Base-by-base conservation (phyloP, 148 eudicot species). In the Selenicereus undatus region DNA sequence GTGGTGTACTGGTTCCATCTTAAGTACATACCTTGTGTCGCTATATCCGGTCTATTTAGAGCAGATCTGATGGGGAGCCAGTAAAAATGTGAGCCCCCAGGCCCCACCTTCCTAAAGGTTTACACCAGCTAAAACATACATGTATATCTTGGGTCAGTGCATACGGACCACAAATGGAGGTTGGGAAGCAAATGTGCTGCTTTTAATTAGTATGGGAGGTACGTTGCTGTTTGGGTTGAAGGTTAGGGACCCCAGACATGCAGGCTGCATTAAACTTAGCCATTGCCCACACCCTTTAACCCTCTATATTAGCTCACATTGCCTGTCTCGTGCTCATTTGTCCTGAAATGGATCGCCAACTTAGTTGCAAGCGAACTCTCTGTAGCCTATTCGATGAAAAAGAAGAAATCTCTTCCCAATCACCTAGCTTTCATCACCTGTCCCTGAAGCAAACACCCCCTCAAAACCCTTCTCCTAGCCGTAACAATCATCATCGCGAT, bases 381-480 rank as follows among this genome's bases (percentile, higher is more conserved):
- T 78, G 74, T 35, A 60, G 14, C 74, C 66, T 73, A 52, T 45
- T 82, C 48, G 48, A 81, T 35, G 79, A 69, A 35, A 74, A 81
- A 68, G 36, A 77, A 27, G 62, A 81, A 32, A 58, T 64, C 68
- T n/a, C 68, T 2, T 22, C 54, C 14, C 42, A 75, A 30, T 42
- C 83, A 16, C 83, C 79, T 14, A 81, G 83, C n/a, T 81, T 81
- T 52, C 79, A 81, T 56, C 75, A 76, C 76, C 50, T 71, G 42
- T 29, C 83, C 1, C 43, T 13, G 68, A 64, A 64, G 68, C 68
- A 64, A 16, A 52, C 50, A 27, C 36, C 66, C 11, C 36, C 18
- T 11, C 80, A 73, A 24, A 27, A 42, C 68, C 50, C 60, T 26
- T 74, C 43, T 30, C 45, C 80, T 6, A 39, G 18, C 29, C 60